Conservation (phyloP, 2,329 filamentous ascomycete species). For the Lasiodiplodia citricola region DNA sequence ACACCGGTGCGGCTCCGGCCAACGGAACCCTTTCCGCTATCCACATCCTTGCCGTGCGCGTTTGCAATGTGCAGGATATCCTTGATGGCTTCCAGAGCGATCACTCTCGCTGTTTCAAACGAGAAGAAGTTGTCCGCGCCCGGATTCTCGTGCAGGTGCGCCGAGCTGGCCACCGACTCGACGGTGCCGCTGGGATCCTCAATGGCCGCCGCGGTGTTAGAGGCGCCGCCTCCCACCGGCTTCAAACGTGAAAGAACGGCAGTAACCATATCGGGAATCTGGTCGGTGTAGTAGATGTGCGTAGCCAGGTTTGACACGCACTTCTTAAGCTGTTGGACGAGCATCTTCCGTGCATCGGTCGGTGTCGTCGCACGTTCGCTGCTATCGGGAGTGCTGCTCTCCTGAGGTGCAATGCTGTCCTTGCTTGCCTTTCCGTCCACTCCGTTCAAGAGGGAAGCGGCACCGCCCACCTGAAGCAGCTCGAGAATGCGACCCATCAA, state of each 20-base stretch:
- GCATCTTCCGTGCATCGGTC: slow-evolving; percentile 60
- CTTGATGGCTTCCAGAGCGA: slow-evolving; percentile 79
- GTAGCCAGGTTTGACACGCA: slow-evolving; percentile 92
- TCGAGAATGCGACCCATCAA: slow-evolving; percentile 83
- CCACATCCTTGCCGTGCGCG: slow-evolving; percentile 54
- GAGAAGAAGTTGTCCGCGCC: slow-evolving; percentile 65
- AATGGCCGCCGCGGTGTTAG: slow-evolving; percentile 54
- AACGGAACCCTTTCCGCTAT: slow-evolving; percentile 57
- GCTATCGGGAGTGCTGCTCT: slow-evolving; percentile 13
- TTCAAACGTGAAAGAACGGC: slow-evolving; percentile 80
- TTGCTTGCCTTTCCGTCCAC: slow-evolving; percentile 23
- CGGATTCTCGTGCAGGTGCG: slow-evolving; percentile 58
- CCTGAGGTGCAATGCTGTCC: slow-evolving; percentile 29
- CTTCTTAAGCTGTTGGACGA: slow-evolving; percentile 74
- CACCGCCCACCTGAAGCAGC: slow-evolving; percentile 69
- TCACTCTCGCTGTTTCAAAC: slow-evolving; percentile 64
- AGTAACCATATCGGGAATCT: slow-evolving; percentile 91
- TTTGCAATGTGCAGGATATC: slow-evolving; percentile 84
- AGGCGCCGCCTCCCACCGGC: slow-evolving; percentile 53
- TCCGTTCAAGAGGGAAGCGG: slow-evolving; percentile 44
- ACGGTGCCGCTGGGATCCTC: slow-evolving; percentile 57
- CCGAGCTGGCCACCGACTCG: slow-evolving; percentile 54
- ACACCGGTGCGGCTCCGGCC: slow-evolving; percentile 77
- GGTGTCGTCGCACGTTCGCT: slow-evolving; percentile 43
- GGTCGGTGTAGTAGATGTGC: slow-evolving; percentile 95